Percentiles rank a stretch among this genome's conserved stretches.
phyloP scores from a whole-genome alignment of 768 basidiomycete genomes.

The Coprinellus aureogranulatus region DNA sequence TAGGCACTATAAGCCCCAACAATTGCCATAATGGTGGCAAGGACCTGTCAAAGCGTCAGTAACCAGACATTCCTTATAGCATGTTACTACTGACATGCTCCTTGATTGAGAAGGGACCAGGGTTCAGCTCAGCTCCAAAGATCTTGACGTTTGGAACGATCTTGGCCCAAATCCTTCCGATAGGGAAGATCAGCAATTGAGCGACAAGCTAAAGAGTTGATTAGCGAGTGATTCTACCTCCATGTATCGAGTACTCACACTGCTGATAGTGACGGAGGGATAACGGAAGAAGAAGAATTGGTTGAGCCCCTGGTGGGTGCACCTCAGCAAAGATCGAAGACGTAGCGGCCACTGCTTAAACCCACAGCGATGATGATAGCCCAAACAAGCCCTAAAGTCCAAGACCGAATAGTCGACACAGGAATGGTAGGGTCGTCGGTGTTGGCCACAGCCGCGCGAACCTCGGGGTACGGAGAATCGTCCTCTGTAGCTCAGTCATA shows the following conservation, averaged over 20 bases:
- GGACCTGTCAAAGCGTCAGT: slow-evolving; percentile 32
- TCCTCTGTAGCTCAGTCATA: slow-evolving; percentile 39
- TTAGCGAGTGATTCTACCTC: slow-evolving; percentile 12
- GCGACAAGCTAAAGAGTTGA: slow-evolving; percentile 50
- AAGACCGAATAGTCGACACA: slow-evolving; percentile 62
- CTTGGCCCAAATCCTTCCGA: slow-evolving; percentile 59
- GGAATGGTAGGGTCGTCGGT: slow-evolving; percentile 67
- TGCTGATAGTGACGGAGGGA: slow-evolving; percentile 60
- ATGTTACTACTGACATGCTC: slow-evolving; percentile 53
- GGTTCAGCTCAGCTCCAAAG: slow-evolving; percentile 54
- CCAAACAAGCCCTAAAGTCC: slow-evolving; percentile 71
- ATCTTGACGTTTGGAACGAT: slow-evolving; percentile 51
- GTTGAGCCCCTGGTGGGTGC: background rate
- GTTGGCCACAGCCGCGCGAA: slow-evolving; percentile 66
- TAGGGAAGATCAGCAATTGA: slow-evolving; percentile 66
- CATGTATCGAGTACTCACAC: slow-evolving; percentile 27
- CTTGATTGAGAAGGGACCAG: slow-evolving; percentile 73
- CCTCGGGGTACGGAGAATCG: slow-evolving; percentile 73
- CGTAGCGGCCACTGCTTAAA: slow-evolving; percentile 1
- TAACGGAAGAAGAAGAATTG: slow-evolving; percentile 64
- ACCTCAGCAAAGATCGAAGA: background rate
- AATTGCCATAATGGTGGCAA: slow-evolving; percentile 52
- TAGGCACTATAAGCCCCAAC: slow-evolving; percentile 56
- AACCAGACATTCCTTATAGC: background rate
- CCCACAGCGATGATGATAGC: slow-evolving; percentile 59